Evolutionary conservation across 371 early-diverging fungal species (phyloP).

Genomic region (Mucor circinelloides): DNA sequence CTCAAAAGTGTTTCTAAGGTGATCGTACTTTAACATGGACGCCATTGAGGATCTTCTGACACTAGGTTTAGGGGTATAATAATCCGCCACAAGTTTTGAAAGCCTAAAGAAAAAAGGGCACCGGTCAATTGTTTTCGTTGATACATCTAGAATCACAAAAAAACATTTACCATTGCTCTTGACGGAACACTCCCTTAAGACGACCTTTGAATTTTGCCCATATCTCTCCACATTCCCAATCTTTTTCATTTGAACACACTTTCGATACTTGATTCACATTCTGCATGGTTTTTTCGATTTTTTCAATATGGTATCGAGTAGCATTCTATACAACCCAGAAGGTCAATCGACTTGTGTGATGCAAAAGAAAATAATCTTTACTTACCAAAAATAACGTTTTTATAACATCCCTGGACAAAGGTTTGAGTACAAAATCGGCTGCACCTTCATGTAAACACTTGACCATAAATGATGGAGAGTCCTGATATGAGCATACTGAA

Average conservation of each 20-base stretch:
- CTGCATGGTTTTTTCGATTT: neutral
- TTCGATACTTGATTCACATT: neutral
- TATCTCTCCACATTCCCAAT: slow-evolving; percentile 19
- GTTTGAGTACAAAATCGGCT: slow-evolving; percentile 61
- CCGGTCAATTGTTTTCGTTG: neutral
- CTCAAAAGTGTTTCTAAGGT: neutral
- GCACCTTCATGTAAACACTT: slow-evolving; percentile 55
- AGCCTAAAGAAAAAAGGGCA: slow-evolving; percentile 13
- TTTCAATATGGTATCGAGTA: slow-evolving; percentile 23
- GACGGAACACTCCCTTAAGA: slow-evolving; percentile 39
- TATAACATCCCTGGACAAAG: slow-evolving; percentile 47
- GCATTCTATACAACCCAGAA: slow-evolving; percentile 21
- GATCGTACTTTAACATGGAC: slow-evolving; percentile 21
- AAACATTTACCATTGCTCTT: slow-evolving; percentile 27
- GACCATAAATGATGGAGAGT: slow-evolving; percentile 44
- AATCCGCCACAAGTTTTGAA: slow-evolving; percentile 33
- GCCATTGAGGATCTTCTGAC: slow-evolving; percentile 21
- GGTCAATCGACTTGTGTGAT: neutral
- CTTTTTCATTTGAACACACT: neutral
- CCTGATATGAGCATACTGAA: slow-evolving; percentile 35
- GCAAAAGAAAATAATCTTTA: neutral
- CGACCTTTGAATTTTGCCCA: slow-evolving; percentile 39
- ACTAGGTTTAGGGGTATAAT: slow-evolving; percentile 43
- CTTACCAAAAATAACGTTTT: slow-evolving; percentile 61
- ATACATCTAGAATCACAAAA: neutral